A percentile compares a stretch with the other conserved stretches of the same genome.
Conservation (phyloP, 176 grass and related monocot genomes). For the Oryza punctata region DNA sequence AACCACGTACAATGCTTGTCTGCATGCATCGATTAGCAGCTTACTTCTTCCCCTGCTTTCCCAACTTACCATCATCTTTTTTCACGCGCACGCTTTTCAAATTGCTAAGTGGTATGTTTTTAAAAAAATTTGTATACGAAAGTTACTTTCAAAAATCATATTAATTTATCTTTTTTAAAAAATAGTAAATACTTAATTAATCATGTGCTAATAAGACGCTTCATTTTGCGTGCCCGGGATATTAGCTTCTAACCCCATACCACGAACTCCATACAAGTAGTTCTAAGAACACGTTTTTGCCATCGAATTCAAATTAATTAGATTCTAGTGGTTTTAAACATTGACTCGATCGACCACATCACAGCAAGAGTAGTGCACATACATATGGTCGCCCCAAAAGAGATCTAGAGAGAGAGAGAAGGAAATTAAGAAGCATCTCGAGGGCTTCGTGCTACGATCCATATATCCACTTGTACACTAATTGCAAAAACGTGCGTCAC, state of each 20-base stretch:
- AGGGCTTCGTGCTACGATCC: background rate
- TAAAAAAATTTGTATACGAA: too few species aligned
- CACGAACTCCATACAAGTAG: too few species aligned
- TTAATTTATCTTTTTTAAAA: too few species aligned
- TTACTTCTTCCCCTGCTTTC: too few species aligned
- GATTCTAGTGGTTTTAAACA: background rate
- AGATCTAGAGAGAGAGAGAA: background rate
- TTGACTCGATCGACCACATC: background rate
- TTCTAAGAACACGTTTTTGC: background rate
- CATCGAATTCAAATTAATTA: background rate
- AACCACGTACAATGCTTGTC: background rate
- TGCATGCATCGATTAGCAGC: background rate
- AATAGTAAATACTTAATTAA: too few species aligned
- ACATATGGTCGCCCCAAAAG: background rate
- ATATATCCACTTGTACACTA: background rate
- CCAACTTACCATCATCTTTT: too few species aligned
- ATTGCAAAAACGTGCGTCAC: background rate
- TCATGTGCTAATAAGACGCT: too few species aligned
- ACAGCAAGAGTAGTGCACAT: background rate
- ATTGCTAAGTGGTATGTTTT: too few species aligned
- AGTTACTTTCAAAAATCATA: too few species aligned
- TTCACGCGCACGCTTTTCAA: too few species aligned
- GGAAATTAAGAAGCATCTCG: background rate
- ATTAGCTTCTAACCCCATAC: too few species aligned
- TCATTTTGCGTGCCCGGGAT: too few species aligned